Evolutionary conservation across 495 filamentous ascomycete species (phyloP), one percentile per base, ranked within the genome.

Genomic region (Rhizodiscina lignyota): DNA sequence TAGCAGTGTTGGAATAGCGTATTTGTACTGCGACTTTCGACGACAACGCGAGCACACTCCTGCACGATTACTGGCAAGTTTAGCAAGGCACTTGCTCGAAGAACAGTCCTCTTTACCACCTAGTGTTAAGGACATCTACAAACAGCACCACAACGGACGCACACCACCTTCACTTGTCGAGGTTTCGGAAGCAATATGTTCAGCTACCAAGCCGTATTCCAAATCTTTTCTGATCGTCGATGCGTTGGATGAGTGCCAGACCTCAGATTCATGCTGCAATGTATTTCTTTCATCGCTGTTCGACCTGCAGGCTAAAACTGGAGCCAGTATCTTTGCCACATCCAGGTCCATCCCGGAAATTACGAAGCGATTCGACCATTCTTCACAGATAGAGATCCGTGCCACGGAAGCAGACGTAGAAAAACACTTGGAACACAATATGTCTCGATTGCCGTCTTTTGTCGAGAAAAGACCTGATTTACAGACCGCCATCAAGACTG

Each of bases 191-290:
- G 22, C 44, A 5, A 35, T 66, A 1, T 24, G 35, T 10, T 43
- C 21, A 12, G 30, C 54, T n/a, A 18, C 48, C 19, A 18, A 4
- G 18, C 1, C 19, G 0, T 51, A 47, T 20, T 50, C 44, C 5
- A 47, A 26, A 35, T 40, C 45, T 5, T 64, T 60, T 35, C 48
- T 67, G 26, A 16, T 67, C 12, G 20, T 65, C n/a, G 60, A 66
- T 38, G 67, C 61, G 4, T 44, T 69, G 16, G 64, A 69, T 40
- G 67, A 69, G 43, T 67, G 51, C 13, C 39, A 37, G 8, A 18
- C 12, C 13, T 32, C 17, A 18, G 8, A 40, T 35, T n/a, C n/a
- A n/a, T n/a, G n/a, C n/a, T 15, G 32, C 8, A 34, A 19, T 12
- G 31, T 39, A 13, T 40, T 58, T 18, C 29, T 60, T 0, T 33